phyloP scores from a whole-genome alignment of 1,284 basidiomycete genomes.

The Malassezia caprae region DNA sequence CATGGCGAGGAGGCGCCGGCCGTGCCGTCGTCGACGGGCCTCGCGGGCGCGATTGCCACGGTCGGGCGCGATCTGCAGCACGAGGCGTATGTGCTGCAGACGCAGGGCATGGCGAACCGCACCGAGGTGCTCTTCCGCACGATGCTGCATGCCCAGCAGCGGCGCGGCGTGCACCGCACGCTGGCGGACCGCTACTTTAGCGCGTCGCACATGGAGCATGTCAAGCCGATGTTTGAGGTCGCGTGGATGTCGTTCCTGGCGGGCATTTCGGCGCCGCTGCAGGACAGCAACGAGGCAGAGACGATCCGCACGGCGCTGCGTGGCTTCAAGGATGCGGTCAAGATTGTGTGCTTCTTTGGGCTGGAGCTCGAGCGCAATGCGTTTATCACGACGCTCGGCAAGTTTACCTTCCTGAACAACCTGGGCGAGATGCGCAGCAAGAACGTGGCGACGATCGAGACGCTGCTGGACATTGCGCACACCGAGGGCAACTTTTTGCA shows the following conservation, averaged over 20 bases:
- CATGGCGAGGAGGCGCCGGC: slow-evolving; percentile 39
- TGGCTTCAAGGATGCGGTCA: slow-evolving; percentile 45
- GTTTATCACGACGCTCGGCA: slow-evolving; percentile 47
- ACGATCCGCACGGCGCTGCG: slow-evolving; percentile 38
- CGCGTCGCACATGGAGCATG: slow-evolving; percentile 47
- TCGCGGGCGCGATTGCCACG: slow-evolving; percentile 41
- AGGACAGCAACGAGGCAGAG: slow-evolving; percentile 42
- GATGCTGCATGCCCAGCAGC: slow-evolving; percentile 46
- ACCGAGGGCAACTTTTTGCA: slow-evolving; percentile 47
- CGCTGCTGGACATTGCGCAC: slow-evolving; percentile 43
- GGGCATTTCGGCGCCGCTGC: slow-evolving; percentile 43
- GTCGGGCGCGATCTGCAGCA: slow-evolving; percentile 45
- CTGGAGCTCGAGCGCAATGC: slow-evolving; percentile 47
- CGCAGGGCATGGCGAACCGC: slow-evolving; percentile 47
- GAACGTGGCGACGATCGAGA: slow-evolving; percentile 48
- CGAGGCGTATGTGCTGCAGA: slow-evolving; percentile 45
- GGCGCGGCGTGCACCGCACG: slow-evolving; percentile 35
- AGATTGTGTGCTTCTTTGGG: slow-evolving; percentile 46
- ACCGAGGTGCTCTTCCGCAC: slow-evolving; percentile 47
- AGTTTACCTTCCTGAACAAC: slow-evolving; percentile 48
- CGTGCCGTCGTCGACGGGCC: slow-evolving; percentile 20
- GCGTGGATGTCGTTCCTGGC: slow-evolving; percentile 49
- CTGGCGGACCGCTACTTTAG: slow-evolving; percentile 46
- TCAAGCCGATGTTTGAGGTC: slow-evolving; percentile 48
- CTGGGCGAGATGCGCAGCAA: slow-evolving; percentile 48